These are phyloP conservation scores for Pleurotus tuoliensis DNA, from an alignment of 768 basidiomycete species.

Conservation along the genomic window DNA sequence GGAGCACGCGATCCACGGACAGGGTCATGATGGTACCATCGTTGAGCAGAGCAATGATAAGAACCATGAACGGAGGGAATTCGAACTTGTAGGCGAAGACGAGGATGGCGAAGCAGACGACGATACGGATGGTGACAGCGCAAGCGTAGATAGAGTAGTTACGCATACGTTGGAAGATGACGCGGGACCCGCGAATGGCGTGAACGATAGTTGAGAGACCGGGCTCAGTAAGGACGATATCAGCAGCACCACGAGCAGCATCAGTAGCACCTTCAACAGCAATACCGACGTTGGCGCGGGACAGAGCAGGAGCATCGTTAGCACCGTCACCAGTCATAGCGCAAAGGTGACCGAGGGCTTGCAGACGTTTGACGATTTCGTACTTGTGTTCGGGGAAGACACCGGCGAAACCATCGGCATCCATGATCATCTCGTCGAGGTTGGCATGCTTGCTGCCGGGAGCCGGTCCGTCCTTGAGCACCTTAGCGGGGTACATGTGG, in stretches of 20 bases:
- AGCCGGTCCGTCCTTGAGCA: slow-evolving; percentile 94
- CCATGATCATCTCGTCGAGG: slow-evolving; percentile 98
- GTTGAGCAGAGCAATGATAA: slow-evolving; percentile 95
- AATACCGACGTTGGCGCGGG: slow-evolving; percentile 98
- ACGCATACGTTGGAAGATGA: slow-evolving; percentile 99
- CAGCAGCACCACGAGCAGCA: slow-evolving; percentile 96
- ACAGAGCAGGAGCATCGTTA: slow-evolving; percentile 96
- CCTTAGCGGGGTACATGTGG: slow-evolving; percentile 99
- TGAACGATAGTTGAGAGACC: slow-evolving; percentile 99
- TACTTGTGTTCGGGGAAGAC: slow-evolving; percentile 99
- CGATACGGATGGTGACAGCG: slow-evolving; percentile 97
- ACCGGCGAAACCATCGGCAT: slow-evolving; percentile 98
- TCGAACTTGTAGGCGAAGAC: slow-evolving; percentile 96
- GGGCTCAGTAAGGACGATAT: slow-evolving; percentile 96
- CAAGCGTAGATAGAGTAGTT: slow-evolving; percentile 98
- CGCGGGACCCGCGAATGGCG: slow-evolving; percentile 95
- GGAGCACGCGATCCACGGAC: slow-evolving; percentile 92
- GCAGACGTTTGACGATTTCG: slow-evolving; percentile 98
- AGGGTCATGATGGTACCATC: slow-evolving; percentile 99
- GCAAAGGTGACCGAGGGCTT: slow-evolving; percentile 91
- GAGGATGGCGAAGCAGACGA: slow-evolving; percentile 94
- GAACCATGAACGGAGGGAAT: slow-evolving; percentile 99
- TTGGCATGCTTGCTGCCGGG: slow-evolving; percentile 79
- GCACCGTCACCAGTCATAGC: slow-evolving; percentile 99
- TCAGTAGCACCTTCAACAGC: slow-evolving; percentile 99